Evolutionary conservation across 352 stramenopile species (phyloP).

Genomic region (Globisporangium nunn): DNA sequence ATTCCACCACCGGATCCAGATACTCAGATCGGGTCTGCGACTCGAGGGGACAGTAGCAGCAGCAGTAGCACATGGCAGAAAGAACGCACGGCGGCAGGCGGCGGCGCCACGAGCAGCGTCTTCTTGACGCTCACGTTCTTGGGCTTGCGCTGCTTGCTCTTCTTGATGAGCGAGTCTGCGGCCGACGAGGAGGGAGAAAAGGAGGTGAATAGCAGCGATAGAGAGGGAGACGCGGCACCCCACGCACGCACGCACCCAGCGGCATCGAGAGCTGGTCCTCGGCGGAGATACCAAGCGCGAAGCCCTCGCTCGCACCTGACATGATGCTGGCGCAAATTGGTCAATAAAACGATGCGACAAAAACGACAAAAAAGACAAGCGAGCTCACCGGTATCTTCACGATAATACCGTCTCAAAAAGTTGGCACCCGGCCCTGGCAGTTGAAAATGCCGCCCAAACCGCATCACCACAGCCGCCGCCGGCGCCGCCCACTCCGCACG

Average conservation of each 20-base stretch:
- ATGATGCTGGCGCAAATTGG: not conserved
- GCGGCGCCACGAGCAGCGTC: not conserved
- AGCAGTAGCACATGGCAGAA: not conserved
- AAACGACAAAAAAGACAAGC: no score
- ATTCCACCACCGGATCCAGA: no score
- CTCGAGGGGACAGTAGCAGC: no score
- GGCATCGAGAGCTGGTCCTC: constrained; percentile 51
- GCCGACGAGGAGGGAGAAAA: not conserved
- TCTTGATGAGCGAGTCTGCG: constrained; percentile 2
- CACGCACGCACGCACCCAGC: constrained; percentile 24
- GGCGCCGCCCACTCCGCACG: not conserved
- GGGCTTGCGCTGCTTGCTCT: constrained; percentile 1
- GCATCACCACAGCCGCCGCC: constrained; percentile 1
- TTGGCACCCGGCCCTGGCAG: no score
- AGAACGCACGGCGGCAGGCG: not conserved
- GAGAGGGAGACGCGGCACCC: not conserved
- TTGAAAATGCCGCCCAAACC: not conserved
- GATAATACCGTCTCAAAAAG: no score
- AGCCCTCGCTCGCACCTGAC: constrained; percentile 4
- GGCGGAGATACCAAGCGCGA: constrained; percentile 41
- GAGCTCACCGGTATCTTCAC: no score
- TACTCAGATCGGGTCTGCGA: no score
- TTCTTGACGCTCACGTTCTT: not conserved
- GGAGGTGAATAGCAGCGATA: not conserved
- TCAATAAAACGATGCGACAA: no score